A percentile compares a stretch with the other conserved stretches of the same genome.
These are phyloP conservation scores for Tribonema minus DNA, from an alignment of 108 stramenopile genomes.

Conservation along the genomic window DNA sequence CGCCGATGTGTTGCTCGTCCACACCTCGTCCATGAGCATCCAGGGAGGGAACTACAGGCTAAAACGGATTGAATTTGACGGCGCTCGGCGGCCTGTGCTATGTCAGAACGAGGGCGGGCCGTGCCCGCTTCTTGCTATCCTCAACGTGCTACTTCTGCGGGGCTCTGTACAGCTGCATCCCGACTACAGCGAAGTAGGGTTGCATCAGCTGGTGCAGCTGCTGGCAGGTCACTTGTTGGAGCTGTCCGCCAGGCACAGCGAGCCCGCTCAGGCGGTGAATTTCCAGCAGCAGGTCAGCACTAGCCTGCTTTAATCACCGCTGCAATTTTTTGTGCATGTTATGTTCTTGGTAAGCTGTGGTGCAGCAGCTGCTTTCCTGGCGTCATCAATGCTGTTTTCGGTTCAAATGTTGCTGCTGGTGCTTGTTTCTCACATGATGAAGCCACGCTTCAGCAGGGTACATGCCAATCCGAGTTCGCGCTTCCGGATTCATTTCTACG, in stretches of 20 bases:
- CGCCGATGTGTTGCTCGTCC: neutral
- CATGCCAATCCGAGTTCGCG: too few species aligned
- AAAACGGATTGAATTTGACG: neutral
- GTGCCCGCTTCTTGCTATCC: conserved; percentile 89
- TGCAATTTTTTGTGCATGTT: too few species aligned
- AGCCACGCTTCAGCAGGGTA: too few species aligned
- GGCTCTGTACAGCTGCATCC: conserved; percentile 65
- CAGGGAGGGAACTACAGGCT: neutral
- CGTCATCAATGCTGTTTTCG: too few species aligned
- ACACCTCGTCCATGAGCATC: neutral
- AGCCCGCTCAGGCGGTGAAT: too few species aligned
- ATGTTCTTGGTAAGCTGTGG: too few species aligned
- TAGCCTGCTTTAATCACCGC: too few species aligned
- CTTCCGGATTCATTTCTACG: too few species aligned
- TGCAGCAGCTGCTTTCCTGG: too few species aligned
- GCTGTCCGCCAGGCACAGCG: neutral
- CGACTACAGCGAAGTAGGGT: conserved; percentile 44
- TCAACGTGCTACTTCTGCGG: conserved; percentile 79
- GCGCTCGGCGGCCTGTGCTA: conserved; percentile 28
- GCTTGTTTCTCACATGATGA: too few species aligned
- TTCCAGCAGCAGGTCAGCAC: neutral
- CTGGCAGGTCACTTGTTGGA: conserved; percentile 52
- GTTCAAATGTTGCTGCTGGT: too few species aligned
- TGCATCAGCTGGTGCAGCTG: conserved; percentile 50
- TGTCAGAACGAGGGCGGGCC: conserved; percentile 74